These are phyloP conservation scores for Achaetomiella virescens DNA, from an alignment of 495 filamentous ascomycete genomes.

Conservation along the genomic window DNA sequence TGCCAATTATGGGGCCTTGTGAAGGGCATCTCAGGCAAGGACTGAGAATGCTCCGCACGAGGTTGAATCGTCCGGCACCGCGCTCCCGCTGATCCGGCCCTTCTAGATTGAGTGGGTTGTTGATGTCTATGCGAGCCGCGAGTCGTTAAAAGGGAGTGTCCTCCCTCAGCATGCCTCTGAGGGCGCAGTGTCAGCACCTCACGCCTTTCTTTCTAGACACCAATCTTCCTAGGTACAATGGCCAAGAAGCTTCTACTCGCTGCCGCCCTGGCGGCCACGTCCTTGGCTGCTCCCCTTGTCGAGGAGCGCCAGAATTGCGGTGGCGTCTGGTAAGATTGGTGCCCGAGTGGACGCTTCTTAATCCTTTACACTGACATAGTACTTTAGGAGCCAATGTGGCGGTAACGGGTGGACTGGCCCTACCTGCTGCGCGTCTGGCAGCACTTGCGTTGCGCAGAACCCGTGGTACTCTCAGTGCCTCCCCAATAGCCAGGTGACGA, in stretches of 20 bases:
- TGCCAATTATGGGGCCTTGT: not conserved
- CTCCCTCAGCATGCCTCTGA: not conserved
- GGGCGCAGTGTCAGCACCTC: conserved; percentile 9
- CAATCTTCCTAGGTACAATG: conserved; percentile 17
- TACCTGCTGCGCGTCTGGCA: conserved; percentile 42
- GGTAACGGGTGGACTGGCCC: conserved; percentile 42
- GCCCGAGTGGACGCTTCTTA: not conserved
- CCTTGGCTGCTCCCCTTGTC: conserved; percentile 36
- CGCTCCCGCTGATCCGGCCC: conserved; percentile 26
- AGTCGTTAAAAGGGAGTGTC: not conserved
- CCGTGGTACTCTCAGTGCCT: conserved; percentile 48
- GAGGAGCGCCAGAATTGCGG: conserved; percentile 39
- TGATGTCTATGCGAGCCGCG: not conserved
- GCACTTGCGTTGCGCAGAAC: conserved; percentile 39
- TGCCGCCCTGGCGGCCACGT: conserved; percentile 29
- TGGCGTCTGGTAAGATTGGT: conserved; percentile 26
- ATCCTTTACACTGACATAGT: not conserved
- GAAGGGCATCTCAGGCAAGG: not conserved
- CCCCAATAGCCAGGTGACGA: conserved; percentile 22
- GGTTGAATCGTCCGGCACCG: conserved; percentile 7
- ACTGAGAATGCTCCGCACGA: not conserved
- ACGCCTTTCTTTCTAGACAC: not conserved
- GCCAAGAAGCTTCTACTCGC: conserved; percentile 25
- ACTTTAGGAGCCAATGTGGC: conserved; percentile 43
- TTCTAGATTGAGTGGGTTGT: not conserved